phyloP scores from a whole-genome alignment of 2,329 filamentous ascomycete species.

The Fusarium keratoplasticum region DNA sequence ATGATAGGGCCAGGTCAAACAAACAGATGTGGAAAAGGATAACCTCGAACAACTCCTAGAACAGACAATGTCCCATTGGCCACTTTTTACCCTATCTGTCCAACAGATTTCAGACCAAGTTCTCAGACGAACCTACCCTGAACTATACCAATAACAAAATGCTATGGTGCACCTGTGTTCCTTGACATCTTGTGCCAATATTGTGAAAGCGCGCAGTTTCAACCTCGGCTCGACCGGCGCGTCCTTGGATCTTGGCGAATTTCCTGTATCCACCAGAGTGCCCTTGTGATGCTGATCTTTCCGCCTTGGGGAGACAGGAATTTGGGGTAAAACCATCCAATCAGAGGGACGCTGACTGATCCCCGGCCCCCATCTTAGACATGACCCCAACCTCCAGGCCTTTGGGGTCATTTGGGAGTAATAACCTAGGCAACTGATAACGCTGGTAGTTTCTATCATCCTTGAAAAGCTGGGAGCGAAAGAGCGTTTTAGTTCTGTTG shows the following conservation, averaged over 20 bases:
- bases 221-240: neutral
- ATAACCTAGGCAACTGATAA: neutral
- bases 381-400: neutral
- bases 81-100: neutral
- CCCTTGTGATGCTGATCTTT: neutral
- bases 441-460: neutral
- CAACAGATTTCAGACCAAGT: neutral
- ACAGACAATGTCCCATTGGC: neutral
- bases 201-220: neutral
- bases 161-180: neutral
- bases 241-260: neutral
- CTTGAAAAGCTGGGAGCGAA: neutral
- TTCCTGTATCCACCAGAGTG: neutral
- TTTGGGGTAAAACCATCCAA: neutral
- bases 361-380: neutral
- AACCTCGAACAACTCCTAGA: neutral
- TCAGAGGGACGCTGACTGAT: neutral
- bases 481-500: neutral
- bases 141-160: neutral
- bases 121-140: neutral
- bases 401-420: neutral
- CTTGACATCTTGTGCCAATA: neutral
- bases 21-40: neutral
- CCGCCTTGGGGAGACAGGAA: neutral
- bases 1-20: neutral